These are phyloP conservation scores for Mrakia gelida DNA, from an alignment of 768 basidiomycete genomes.

Conservation along the genomic window DNA sequence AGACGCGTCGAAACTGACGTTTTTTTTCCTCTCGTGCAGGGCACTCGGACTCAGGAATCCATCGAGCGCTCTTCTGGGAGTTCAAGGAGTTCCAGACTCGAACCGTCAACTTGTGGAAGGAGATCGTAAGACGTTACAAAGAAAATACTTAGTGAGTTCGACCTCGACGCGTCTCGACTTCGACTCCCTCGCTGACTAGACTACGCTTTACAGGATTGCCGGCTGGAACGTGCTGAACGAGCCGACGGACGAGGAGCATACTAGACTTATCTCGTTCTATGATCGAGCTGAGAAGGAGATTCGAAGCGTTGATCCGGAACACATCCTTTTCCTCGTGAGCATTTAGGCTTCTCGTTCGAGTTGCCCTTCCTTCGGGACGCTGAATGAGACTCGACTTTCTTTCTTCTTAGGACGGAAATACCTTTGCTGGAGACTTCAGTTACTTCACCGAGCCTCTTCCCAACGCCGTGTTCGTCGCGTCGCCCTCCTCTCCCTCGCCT, in stretches of 20 bases:
- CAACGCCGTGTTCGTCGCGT: constrained; percentile 57
- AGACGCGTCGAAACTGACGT: neutral
- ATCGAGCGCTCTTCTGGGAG: neutral
- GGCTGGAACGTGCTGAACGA: constrained; percentile 83
- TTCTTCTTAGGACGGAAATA: constrained; percentile 56
- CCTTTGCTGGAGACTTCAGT: constrained; percentile 55
- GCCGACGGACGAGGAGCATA: constrained; percentile 67
- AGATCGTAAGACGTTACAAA: constrained; percentile 70
- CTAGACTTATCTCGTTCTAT: constrained; percentile 62
- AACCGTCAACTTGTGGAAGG: constrained; percentile 67
- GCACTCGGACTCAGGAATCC: constrained; percentile 12
- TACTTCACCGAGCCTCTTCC: constrained; percentile 56
- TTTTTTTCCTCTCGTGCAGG: neutral
- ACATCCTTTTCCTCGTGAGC: constrained; percentile 73
- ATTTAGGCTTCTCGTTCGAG: too few species aligned
- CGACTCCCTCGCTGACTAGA: too few species aligned
- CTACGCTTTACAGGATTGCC: constrained; percentile 52
- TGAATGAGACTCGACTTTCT: too few species aligned
- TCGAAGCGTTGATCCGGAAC: constrained; percentile 62
- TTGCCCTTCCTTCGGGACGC: too few species aligned
- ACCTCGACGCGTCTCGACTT: too few species aligned
- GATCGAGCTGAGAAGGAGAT: constrained; percentile 65
- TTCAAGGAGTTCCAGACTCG: constrained; percentile 4
- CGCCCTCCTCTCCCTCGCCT: constrained; percentile 59
- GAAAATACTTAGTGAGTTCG: constrained; percentile 55